These are phyloP conservation scores for Taphrina deformans DNA, from an alignment of 1,139 yeast genomes.

Conservation along the genomic window DNA sequence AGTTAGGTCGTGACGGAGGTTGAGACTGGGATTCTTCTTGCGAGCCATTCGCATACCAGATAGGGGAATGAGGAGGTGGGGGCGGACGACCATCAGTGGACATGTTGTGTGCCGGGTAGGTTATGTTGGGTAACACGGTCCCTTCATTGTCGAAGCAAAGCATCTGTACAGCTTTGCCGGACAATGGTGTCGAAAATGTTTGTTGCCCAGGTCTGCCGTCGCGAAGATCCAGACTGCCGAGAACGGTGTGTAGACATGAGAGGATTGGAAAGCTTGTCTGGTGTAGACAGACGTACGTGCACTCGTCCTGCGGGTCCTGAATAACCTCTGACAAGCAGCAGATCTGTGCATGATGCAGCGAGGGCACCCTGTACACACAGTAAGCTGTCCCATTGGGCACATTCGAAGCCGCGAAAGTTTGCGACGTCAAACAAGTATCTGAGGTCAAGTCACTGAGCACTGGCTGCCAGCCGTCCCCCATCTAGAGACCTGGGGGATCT, in stretches of 20 bases:
- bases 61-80: neutral
- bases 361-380: conserved; percentile 10
- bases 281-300: conserved; percentile 4
- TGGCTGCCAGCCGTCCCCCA: conserved; percentile 1
- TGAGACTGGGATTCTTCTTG: neutral
- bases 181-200: neutral
- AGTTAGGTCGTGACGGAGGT: neutral
- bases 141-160: conserved; percentile 2
- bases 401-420: neutral
- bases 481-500: neutral
- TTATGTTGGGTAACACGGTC: neutral
- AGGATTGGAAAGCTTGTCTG: neutral
- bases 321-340: neutral
- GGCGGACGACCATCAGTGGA: neutral
- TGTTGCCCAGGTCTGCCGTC: neutral
- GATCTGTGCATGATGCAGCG: conserved; percentile 7
- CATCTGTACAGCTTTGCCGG: neutral
- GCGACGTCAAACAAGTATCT: neutral
- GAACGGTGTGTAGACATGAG: neutral
- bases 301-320: conserved; percentile 11
- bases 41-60: too few species aligned
- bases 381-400: neutral
- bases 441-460: neutral
- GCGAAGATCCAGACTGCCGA: neutral
- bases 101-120: neutral